These are phyloP conservation scores for Scleroderma bovista DNA, from an alignment of 768 basidiomycete genomes.

Conservation along the genomic window DNA sequence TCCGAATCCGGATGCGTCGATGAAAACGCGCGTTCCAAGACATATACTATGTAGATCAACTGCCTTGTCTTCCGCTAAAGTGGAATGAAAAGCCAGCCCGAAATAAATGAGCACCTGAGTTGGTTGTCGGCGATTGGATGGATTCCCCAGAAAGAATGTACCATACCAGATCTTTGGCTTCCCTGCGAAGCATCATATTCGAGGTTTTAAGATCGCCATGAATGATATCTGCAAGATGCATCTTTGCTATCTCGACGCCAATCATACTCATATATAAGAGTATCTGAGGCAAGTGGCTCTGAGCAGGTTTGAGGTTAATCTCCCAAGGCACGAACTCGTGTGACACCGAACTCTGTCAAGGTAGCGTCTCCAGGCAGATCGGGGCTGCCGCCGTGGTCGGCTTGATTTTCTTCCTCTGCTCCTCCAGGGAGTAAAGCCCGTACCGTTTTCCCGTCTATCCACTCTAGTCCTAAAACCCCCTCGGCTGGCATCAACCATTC, in stretches of 20 bases:
- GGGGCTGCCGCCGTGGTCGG: conserved; percentile 33
- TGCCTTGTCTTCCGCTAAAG: conserved; percentile 87
- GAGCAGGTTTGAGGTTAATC: background rate
- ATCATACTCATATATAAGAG: conserved; percentile 74
- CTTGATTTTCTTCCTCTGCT: conserved; percentile 29
- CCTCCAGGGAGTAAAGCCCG: conserved; percentile 78
- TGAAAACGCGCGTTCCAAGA: conserved; percentile 90
- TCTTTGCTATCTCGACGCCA: conserved; percentile 79
- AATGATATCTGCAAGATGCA: conserved; percentile 84
- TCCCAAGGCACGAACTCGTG: conserved; percentile 40
- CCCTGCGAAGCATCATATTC: conserved; percentile 88
- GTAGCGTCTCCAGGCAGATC: conserved; percentile 30
- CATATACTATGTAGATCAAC: conserved; percentile 98
- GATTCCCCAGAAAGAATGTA: background rate
- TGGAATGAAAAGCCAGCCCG: conserved; percentile 81
- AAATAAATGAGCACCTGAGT: conserved; percentile 89
- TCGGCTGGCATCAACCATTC: conserved; percentile 79
- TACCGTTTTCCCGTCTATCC: conserved; percentile 81
- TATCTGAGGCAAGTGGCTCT: conserved; percentile 40
- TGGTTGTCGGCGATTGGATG: background rate
- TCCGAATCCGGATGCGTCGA: conserved; percentile 93
- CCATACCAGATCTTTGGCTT: conserved; percentile 40
- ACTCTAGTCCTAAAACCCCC: conserved; percentile 85
- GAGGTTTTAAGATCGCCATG: conserved; percentile 98
- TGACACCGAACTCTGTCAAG: conserved; percentile 47